Evolutionary conservation across 305 asterid genomes (phyloP).

Genomic region (Petunia hybrid): DNA sequence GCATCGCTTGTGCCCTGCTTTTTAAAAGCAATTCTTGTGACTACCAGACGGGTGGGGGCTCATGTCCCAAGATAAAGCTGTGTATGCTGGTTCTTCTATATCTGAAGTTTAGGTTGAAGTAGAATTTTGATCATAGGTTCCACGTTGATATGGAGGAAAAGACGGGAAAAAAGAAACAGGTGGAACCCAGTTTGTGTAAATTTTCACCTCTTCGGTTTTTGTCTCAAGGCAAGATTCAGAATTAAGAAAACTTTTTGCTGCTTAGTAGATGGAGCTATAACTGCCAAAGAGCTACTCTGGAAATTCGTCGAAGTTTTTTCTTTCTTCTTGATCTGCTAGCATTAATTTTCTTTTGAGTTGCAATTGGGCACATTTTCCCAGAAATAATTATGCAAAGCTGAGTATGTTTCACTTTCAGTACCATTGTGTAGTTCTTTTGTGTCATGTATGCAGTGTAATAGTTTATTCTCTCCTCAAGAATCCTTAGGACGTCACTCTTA

Average conservation of each 20-base stretch:
- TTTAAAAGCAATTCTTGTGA: constrained; percentile 16
- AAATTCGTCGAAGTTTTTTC: constrained; percentile 10
- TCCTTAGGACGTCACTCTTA: neutral
- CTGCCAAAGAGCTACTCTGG: constrained; percentile 4
- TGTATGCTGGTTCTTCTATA: constrained; percentile 19
- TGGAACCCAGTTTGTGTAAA: constrained; percentile 2
- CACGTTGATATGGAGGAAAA: neutral
- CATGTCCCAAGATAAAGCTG: constrained; percentile 21
- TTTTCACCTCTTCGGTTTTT: neutral
- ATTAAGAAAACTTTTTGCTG: constrained; percentile 21
- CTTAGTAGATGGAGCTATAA: neutral
- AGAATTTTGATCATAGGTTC: constrained; percentile 5
- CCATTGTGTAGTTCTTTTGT: constrained; percentile 5
- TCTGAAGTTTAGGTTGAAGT: constrained; percentile 15
- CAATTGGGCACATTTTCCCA: neutral
- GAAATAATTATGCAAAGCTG: neutral
- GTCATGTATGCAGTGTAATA: neutral
- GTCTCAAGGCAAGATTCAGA: constrained; percentile 22
- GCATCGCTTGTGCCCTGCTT: neutral
- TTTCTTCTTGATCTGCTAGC: constrained; percentile 15
- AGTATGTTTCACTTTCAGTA: neutral
- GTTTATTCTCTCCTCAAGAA: neutral
- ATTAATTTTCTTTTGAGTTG: neutral
- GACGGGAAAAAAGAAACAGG: neutral
- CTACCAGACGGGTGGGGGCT: neutral